Percentiles rank a stretch among this genome's conserved stretches.
Evolutionary conservation across 2,329 filamentous ascomycete genomes (phyloP).

Genomic region (Diatrype stigma): DNA sequence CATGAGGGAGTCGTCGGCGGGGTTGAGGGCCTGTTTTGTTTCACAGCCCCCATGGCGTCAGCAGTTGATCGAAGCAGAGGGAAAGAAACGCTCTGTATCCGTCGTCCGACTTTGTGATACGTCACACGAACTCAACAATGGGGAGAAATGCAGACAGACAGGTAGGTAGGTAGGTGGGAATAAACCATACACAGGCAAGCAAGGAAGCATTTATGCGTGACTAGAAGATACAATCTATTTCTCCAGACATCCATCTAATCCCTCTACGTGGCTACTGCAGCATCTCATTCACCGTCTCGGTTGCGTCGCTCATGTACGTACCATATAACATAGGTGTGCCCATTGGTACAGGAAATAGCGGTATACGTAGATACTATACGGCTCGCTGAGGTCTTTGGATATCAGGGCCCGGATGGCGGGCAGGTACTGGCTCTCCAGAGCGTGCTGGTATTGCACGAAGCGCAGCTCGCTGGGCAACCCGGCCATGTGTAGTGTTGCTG

Average conservation of each 20-base stretch:
- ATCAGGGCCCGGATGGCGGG: slow-evolving; percentile 88
- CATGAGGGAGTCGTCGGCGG: slow-evolving; percentile 61
- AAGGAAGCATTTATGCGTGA: no score
- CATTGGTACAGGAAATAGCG: slow-evolving; percentile 97
- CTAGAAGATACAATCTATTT: neutral
- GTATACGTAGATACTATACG: slow-evolving; percentile 99
- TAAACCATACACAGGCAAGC: no score
- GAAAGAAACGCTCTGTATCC: no score
- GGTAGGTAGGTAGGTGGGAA: no score
- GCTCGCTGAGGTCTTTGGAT: slow-evolving; percentile 92
- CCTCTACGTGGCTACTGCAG: neutral
- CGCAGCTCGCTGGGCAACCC: slow-evolving; percentile 44
- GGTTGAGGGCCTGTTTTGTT: slow-evolving; percentile 55
- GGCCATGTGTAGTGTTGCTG: slow-evolving; percentile 32
- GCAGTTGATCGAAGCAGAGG: no score
- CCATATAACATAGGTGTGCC: slow-evolving; percentile 96
- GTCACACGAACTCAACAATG: no score
- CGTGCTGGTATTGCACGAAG: slow-evolving; percentile 61
- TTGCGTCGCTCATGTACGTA: slow-evolving; percentile 31
- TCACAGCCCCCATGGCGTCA: no score
- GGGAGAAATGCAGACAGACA: no score
- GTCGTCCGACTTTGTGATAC: no score
- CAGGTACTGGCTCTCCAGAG: slow-evolving; percentile 62
- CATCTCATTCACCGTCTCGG: neutral
- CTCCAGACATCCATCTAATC: neutral